phyloP scores from a whole-genome alignment of 2,329 filamentous ascomycete species.

The Cladosporium halotolerans region DNA sequence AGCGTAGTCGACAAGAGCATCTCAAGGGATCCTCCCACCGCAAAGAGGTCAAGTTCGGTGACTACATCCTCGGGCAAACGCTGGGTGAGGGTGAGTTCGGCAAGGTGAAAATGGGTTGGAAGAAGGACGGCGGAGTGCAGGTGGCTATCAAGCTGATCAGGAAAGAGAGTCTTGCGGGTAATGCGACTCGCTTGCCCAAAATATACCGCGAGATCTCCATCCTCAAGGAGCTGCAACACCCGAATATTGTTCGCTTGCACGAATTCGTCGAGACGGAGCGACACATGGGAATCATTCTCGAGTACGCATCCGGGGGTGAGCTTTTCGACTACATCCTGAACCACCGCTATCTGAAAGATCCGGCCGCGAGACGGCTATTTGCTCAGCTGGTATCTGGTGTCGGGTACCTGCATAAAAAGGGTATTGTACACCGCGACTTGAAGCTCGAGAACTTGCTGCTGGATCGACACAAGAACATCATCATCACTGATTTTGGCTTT shows the following conservation, averaged over 20 bases:
- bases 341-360: slow-evolving; percentile 92
- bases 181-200: slow-evolving; percentile 84
- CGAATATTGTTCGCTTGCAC: slow-evolving; percentile 92
- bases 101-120: slow-evolving; percentile 98
- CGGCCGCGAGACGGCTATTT: slow-evolving; percentile 82
- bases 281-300: slow-evolving; percentile 95
- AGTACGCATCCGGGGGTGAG: slow-evolving; percentile 95
- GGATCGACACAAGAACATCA: slow-evolving; percentile 96
- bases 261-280: slow-evolving; percentile 98
- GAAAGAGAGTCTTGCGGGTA: slow-evolving; percentile 79
- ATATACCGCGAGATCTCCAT: slow-evolving; percentile 97
- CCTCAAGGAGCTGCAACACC: slow-evolving; percentile 77
- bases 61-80: slow-evolving; percentile 92
- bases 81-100: slow-evolving; percentile 97
- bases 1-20: slow-evolving; percentile 53
- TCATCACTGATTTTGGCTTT: slow-evolving; percentile 98
- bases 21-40: slow-evolving; percentile 44
- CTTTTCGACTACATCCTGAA: slow-evolving; percentile 98
- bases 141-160: slow-evolving; percentile 98
- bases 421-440: slow-evolving; percentile 93
- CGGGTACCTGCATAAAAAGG: slow-evolving; percentile 96
- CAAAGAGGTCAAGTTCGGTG: slow-evolving; percentile 85
- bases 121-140: slow-evolving; percentile 82
- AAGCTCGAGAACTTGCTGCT: slow-evolving; percentile 94
- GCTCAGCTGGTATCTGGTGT: slow-evolving; percentile 94